These are phyloP conservation scores for Sporobolomyces pararoseus DNA, from an alignment of 768 basidiomycete genomes.

Conservation along the genomic window DNA sequence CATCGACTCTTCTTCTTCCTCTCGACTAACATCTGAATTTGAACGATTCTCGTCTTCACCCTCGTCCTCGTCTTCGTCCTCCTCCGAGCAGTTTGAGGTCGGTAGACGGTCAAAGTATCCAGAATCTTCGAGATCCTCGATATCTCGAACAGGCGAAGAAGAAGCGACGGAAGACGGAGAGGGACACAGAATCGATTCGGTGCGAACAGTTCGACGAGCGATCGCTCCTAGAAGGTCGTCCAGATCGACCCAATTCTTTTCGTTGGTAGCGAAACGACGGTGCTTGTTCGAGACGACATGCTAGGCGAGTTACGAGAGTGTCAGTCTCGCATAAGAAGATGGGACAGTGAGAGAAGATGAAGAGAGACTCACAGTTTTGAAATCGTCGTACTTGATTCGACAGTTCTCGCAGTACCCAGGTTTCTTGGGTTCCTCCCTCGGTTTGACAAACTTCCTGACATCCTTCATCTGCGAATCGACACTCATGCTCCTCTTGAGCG, in stretches of 20 bases:
- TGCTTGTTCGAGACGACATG: slow-evolving; percentile 71
- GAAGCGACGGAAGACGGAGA: not conserved
- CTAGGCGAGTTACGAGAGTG: slow-evolving; percentile 51
- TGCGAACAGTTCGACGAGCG: slow-evolving; percentile 46
- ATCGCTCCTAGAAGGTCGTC: slow-evolving; percentile 70
- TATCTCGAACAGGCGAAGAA: not conserved
- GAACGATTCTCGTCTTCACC: no score
- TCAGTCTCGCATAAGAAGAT: not conserved
- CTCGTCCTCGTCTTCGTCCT: not conserved
- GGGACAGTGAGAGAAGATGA: not conserved
- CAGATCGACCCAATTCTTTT: slow-evolving; percentile 71
- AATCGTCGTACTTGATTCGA: slow-evolving; percentile 80
- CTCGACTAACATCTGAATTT: no score
- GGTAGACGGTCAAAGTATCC: slow-evolving; percentile 22
- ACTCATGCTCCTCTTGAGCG: slow-evolving; percentile 44
- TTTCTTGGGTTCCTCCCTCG: slow-evolving; percentile 70
- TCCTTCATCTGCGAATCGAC: slow-evolving; percentile 43
- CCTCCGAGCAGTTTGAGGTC: not conserved
- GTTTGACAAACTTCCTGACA: slow-evolving; percentile 31
- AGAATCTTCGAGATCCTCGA: slow-evolving; percentile 22
- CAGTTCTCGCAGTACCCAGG: slow-evolving; percentile 99
- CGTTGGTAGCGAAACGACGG: slow-evolving; percentile 72
- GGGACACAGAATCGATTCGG: not conserved
- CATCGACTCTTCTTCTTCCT: not conserved
- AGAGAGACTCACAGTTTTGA: slow-evolving; percentile 62